These are phyloP conservation scores for Quercus robur DNA, from an alignment of 306 rosid species.

Conservation along the genomic window DNA sequence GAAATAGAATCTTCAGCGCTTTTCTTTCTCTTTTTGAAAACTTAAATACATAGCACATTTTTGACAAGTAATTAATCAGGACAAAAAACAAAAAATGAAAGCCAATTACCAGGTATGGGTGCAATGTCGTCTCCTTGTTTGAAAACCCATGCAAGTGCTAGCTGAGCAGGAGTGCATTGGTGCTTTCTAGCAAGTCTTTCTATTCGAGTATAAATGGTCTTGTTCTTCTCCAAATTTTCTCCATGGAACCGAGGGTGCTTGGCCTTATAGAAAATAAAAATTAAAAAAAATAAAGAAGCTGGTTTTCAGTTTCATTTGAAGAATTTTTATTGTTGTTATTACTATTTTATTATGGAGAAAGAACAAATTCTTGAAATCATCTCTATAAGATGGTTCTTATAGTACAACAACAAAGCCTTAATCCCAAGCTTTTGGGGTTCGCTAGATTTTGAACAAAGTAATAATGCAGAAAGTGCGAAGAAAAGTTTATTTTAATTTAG, in stretches of 20 bases:
- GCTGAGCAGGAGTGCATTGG: constrained; percentile 36
- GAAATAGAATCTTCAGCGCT: background rate
- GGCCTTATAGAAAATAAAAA: constrained; percentile 17
- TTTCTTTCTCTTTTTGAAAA: background rate
- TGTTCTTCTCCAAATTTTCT: constrained; percentile 48
- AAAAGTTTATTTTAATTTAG: too few relatives aligned
- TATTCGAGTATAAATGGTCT: constrained; percentile 37
- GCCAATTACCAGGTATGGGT: constrained; percentile 43
- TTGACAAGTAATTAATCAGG: background rate
- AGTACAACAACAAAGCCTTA: too few relatives aligned
- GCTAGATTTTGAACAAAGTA: too few relatives aligned
- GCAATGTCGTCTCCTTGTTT: constrained; percentile 44
- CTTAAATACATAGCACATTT: background rate
- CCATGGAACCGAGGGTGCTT: constrained; percentile 30
- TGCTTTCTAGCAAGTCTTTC: constrained; percentile 38
- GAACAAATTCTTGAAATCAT: background rate
- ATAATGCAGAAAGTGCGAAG: too few relatives aligned
- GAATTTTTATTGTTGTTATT: background rate
- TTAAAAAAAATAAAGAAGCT: background rate
- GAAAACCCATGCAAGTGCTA: constrained; percentile 54
- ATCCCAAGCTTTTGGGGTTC: too few relatives aligned
- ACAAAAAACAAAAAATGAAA: background rate
- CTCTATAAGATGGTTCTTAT: background rate
- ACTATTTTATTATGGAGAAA: background rate
- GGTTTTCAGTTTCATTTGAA: background rate